Percentiles rank a stretch among this genome's conserved stretches.
These are phyloP conservation scores for Bimuria novae-zelandiae DNA, from an alignment of 2,329 filamentous ascomycete genomes.

Conservation along the genomic window DNA sequence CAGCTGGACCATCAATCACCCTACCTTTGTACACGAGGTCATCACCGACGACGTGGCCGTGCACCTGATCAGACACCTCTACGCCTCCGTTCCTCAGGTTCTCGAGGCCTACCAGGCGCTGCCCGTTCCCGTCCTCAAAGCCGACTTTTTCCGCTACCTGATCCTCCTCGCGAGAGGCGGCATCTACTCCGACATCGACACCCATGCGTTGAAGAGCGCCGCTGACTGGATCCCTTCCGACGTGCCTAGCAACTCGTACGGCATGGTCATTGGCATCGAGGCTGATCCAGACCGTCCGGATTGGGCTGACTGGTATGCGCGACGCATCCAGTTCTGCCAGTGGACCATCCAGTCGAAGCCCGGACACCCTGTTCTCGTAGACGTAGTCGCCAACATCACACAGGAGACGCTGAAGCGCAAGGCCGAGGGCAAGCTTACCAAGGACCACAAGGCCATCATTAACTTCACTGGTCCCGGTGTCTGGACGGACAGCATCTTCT, in stretches of 20 bases:
- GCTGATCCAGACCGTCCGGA: slow-evolving; percentile 91
- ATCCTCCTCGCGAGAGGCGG: slow-evolving; percentile 77
- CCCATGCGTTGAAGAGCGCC: slow-evolving; percentile 79
- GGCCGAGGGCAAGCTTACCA: slow-evolving; percentile 65
- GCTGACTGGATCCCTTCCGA: slow-evolving; percentile 83
- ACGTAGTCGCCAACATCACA: slow-evolving; percentile 85
- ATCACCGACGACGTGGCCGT: slow-evolving; percentile 88
- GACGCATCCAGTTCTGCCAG: slow-evolving; percentile 96
- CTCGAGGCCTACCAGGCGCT: slow-evolving; percentile 56
- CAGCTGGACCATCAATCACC: slow-evolving; percentile 86
- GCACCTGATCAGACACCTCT: slow-evolving; percentile 82
- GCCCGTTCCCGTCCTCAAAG: slow-evolving; percentile 60
- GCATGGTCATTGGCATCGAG: slow-evolving; percentile 92
- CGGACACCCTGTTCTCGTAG: slow-evolving; percentile 87
- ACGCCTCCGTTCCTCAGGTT: slow-evolving; percentile 66
- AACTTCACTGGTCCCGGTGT: slow-evolving; percentile 93
- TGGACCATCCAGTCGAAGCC: slow-evolving; percentile 98
- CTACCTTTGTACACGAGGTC: slow-evolving; percentile 93
- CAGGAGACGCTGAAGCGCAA: slow-evolving; percentile 78
- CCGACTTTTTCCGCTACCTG: slow-evolving; percentile 70
- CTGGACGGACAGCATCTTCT: slow-evolving; percentile 92
- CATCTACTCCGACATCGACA: slow-evolving; percentile 85
- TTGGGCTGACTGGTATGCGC: slow-evolving; percentile 95
- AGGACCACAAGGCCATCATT: slow-evolving; percentile 75
- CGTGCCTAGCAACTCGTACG: slow-evolving; percentile 77